Percentiles rank a stretch among this genome's conserved stretches.
These are phyloP conservation scores for Neospermospora avenae DNA, from an alignment of 2,329 filamentous ascomycete species.

Conservation along the genomic window DNA sequence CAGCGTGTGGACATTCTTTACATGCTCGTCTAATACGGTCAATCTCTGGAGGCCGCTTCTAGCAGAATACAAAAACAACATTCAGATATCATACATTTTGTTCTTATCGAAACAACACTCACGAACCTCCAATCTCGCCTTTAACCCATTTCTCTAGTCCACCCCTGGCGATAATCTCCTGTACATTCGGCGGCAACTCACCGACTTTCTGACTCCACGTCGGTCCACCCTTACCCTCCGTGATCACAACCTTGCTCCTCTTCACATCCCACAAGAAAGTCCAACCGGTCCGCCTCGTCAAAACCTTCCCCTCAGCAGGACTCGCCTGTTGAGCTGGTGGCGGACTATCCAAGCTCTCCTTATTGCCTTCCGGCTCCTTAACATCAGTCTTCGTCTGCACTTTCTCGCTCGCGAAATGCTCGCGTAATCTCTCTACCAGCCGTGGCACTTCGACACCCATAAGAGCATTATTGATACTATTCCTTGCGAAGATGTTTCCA, in stretches of 20 bases:
- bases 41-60: not conserved
- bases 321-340: constrained; percentile 40
- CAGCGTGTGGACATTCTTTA: too few species aligned
- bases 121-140: constrained; percentile 22
- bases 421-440: constrained; percentile 63
- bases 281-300: constrained; percentile 78
- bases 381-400: constrained; percentile 40
- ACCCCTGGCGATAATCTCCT: constrained; percentile 76
- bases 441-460: constrained; percentile 68
- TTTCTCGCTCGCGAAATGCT: constrained; percentile 46
- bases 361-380: constrained; percentile 49
- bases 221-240: constrained; percentile 63
- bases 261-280: constrained; percentile 77
- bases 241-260: constrained; percentile 65
- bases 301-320: constrained; percentile 46
- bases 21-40: too few species aligned
- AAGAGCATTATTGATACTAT: constrained; percentile 77
- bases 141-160: constrained; percentile 78
- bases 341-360: constrained; percentile 49
- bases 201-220: constrained; percentile 80
- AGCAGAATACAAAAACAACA: not conserved
- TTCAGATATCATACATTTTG: constrained; percentile 7
- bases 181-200: constrained; percentile 79
- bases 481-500: constrained; percentile 77
- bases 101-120: not conserved